Percentiles rank a stretch among this genome's conserved stretches.
Conservation (phyloP, 192 early-diverging fungal genomes). For the Chytriomyces sp. region DNA sequence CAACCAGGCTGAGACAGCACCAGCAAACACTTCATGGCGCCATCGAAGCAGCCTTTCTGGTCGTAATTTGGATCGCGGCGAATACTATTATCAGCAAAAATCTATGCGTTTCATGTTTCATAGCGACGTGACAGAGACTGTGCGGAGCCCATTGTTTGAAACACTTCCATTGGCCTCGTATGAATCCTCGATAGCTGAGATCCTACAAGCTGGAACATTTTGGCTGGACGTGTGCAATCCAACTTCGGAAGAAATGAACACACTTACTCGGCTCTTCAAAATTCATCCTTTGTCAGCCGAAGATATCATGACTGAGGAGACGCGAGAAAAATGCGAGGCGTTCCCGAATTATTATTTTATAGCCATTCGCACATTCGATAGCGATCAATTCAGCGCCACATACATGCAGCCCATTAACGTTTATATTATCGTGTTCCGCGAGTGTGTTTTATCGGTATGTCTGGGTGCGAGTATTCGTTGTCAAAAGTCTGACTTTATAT, state of each 20-base stretch:
- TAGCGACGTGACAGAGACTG: conserved; percentile 40
- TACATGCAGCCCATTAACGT: conserved; percentile 65
- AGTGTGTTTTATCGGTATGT: conserved; percentile 63
- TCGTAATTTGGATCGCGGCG: not conserved
- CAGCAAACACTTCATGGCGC: not conserved
- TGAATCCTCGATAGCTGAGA: conserved; percentile 23
- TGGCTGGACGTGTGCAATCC: conserved; percentile 61
- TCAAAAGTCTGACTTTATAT: not conserved
- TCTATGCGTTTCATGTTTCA: conserved; percentile 48
- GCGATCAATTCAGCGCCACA: conserved; percentile 41
- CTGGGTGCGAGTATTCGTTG: not conserved
- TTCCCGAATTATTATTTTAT: conserved; percentile 94
- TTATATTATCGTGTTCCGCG: conserved; percentile 58
- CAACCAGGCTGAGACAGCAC: not conserved
- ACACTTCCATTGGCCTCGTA: conserved; percentile 31
- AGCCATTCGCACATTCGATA: conserved; percentile 71
- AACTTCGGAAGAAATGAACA: conserved; percentile 49
- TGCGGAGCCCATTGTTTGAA: conserved; percentile 37
- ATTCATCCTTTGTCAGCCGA: conserved; percentile 91
- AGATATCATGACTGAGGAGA: conserved; percentile 86
- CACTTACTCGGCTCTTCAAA: conserved; percentile 60
- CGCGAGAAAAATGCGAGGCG: conserved; percentile 94
- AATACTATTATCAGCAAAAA: conserved; percentile 21
- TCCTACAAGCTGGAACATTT: conserved; percentile 47
- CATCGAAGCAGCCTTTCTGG: not conserved